These are phyloP conservation scores for Verticillium longisporum DNA, from an alignment of 2,329 filamentous ascomycete species.

Conservation along the genomic window DNA sequence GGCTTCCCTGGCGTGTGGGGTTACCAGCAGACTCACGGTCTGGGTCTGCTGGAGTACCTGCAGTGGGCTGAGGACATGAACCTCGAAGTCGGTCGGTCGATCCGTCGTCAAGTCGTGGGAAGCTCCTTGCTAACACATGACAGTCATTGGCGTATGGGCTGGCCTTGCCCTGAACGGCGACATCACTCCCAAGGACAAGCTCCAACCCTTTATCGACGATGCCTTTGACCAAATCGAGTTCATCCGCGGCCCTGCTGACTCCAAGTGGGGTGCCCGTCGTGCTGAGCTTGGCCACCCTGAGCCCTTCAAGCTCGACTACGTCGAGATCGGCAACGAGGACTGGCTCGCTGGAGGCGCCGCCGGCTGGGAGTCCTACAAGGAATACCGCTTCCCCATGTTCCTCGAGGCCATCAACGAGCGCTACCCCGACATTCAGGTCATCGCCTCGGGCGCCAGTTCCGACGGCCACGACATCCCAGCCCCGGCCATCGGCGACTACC, in stretches of 20 bases:
- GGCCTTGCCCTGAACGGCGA: constrained; percentile 50
- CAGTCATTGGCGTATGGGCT: constrained; percentile 49
- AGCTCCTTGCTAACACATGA: not conserved
- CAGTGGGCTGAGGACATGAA: constrained; percentile 53
- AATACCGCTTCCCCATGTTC: constrained; percentile 53
- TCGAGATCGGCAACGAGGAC: constrained; percentile 66
- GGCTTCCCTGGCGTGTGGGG: constrained; percentile 51
- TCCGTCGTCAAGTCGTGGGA: not conserved
- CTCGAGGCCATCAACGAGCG: constrained; percentile 48
- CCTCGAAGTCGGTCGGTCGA: constrained; percentile 38
- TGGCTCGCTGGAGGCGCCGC: constrained; percentile 44
- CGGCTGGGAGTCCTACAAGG: constrained; percentile 40
- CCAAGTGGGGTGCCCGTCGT: constrained; percentile 50
- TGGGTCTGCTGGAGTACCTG: constrained; percentile 57
- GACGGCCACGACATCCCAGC: constrained; percentile 36
- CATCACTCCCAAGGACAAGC: constrained; percentile 40
- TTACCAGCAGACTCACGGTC: constrained; percentile 55
- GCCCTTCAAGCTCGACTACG: constrained; percentile 53
- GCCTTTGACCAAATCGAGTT: constrained; percentile 60
- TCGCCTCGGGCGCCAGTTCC: constrained; percentile 38
- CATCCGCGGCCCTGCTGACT: constrained; percentile 44
- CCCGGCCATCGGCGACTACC: constrained; percentile 39
- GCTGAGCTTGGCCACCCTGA: constrained; percentile 53
- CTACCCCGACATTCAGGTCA: constrained; percentile 52
- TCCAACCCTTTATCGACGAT: constrained; percentile 50